Conservation (phyloP, 805 yeast species). For the Cyberlindnera euphorbiae region DNA sequence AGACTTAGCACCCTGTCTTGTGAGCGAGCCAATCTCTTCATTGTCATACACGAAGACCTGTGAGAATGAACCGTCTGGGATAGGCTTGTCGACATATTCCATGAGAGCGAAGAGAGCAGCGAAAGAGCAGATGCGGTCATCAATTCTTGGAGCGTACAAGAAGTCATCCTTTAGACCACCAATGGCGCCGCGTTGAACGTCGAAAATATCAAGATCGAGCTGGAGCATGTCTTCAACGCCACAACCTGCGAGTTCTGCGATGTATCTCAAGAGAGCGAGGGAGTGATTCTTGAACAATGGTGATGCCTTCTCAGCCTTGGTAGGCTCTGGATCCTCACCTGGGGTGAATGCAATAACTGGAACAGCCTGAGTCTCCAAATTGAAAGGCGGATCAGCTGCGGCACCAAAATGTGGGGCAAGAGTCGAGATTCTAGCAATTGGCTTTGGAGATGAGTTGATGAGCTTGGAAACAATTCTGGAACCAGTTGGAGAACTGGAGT, state of each 20-base stretch:
- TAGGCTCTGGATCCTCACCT: constrained; percentile 38
- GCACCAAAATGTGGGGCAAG: constrained; percentile 85
- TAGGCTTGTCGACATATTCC: constrained; percentile 35
- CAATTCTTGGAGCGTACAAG: constrained; percentile 76
- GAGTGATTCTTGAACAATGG: constrained; percentile 70
- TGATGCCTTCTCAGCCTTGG: constrained; percentile 55
- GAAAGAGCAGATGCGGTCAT: constrained; percentile 77
- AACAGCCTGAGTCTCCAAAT: constrained; percentile 70
- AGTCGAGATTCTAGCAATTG: constrained; percentile 78
- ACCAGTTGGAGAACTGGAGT: constrained; percentile 25
- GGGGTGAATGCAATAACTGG: constrained; percentile 65
- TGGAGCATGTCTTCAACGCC: constrained; percentile 59
- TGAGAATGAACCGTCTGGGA: constrained; percentile 39
- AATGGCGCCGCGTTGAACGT: constrained; percentile 70
- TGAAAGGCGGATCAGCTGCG: constrained; percentile 65
- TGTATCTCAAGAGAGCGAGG: constrained; percentile 58
- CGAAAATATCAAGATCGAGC: constrained; percentile 74
- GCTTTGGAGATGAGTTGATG: constrained; percentile 57
- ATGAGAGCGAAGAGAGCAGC: constrained; percentile 63
- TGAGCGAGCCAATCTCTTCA: constrained; percentile 79
- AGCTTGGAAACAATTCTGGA: constrained; percentile 36
- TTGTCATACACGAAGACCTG: constrained; percentile 68
- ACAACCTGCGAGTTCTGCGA: constrained; percentile 57
- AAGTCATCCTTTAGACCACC: constrained; percentile 80
- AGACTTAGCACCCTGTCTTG: constrained; percentile 81